phyloP scores from a whole-genome alignment of 495 filamentous ascomycete species.

The Apodospora peruviana region DNA sequence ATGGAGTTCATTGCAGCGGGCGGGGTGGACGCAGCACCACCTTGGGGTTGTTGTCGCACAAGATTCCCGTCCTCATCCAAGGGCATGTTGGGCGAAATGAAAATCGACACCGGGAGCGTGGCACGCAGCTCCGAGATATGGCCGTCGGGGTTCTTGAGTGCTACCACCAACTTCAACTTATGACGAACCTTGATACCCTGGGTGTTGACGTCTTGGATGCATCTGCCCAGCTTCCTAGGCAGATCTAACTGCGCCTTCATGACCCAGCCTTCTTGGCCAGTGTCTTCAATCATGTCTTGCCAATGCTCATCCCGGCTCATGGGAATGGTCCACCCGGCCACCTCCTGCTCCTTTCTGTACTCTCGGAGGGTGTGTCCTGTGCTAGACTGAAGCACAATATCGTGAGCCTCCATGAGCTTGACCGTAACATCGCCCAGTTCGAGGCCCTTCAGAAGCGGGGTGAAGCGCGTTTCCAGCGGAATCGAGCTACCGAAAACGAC shows the following conservation, averaged over 20 bases:
- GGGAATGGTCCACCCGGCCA: slow-evolving; percentile 58
- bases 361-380: slow-evolving; percentile 49
- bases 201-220: slow-evolving; percentile 80
- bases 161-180: slow-evolving; percentile 78
- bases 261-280: slow-evolving; percentile 67
- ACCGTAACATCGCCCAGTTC: slow-evolving; percentile 70
- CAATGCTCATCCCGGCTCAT: slow-evolving; percentile 53
- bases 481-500: slow-evolving; percentile 84
- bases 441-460: slow-evolving; percentile 81
- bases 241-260: slow-evolving; percentile 63
- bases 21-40: slow-evolving; percentile 17
- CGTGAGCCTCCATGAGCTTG: slow-evolving; percentile 72
- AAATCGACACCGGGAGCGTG: slow-evolving; percentile 79
- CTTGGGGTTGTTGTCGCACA: slow-evolving; percentile 46
- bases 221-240: slow-evolving; percentile 69
- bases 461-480: slow-evolving; percentile 71
- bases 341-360: slow-evolving; percentile 56
- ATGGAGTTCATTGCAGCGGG: slow-evolving; percentile 36
- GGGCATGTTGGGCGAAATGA: slow-evolving; percentile 86
- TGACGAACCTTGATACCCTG: slow-evolving; percentile 82
- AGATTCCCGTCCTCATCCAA: slow-evolving; percentile 76
- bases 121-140: slow-evolving; percentile 89
- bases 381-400: slow-evolving; percentile 49
- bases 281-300: slow-evolving; percentile 64
- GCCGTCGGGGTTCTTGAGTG: slow-evolving; percentile 87